Percentiles rank a stretch among this genome's conserved stretches.
Conservation (phyloP, 1,284 basidiomycete species). For the Pulveroboletus sp. region DNA sequence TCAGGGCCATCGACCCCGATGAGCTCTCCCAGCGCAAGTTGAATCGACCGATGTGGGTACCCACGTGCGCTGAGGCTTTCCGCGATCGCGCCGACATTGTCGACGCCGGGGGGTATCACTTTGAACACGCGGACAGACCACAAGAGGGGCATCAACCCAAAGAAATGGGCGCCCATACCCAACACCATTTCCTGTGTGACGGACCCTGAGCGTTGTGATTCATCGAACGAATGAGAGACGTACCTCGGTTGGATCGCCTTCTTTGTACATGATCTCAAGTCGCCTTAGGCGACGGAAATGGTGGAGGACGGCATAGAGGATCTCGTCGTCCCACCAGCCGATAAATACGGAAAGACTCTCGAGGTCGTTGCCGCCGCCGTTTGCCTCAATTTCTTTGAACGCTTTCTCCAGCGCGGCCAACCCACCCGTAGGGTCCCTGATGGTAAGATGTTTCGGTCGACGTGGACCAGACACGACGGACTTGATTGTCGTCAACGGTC, state of each 20-base stretch:
- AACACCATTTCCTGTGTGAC: slow-evolving; percentile 23
- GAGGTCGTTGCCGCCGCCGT: slow-evolving; percentile 11
- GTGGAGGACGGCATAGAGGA: slow-evolving; percentile 27
- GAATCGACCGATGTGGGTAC: slow-evolving; percentile 11
- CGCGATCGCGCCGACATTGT: slow-evolving; percentile 1
- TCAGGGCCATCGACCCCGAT: slow-evolving; percentile 10
- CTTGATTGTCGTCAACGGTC: slow-evolving; percentile 29
- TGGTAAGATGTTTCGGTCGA: slow-evolving; percentile 18
- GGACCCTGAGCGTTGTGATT: not conserved
- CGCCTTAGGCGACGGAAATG: slow-evolving; percentile 20
- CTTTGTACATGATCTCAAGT: slow-evolving; percentile 30
- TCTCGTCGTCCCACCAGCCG: slow-evolving; percentile 30
- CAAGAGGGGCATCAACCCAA: slow-evolving; percentile 25
- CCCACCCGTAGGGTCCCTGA: slow-evolving; percentile 25
- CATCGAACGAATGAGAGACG: not conserved
- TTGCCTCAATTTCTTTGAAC: slow-evolving; percentile 26
- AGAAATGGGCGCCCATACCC: slow-evolving; percentile 33
- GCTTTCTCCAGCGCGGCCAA: slow-evolving; percentile 26
- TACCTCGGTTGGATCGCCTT: slow-evolving; percentile 29
- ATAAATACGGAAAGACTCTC: slow-evolving; percentile 28
- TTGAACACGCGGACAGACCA: slow-evolving; percentile 29
- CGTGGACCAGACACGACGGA: slow-evolving; percentile 22
- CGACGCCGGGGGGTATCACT: slow-evolving; percentile 13
- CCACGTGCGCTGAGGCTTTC: slow-evolving; percentile 14
- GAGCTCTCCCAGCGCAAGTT: slow-evolving; percentile 11